Base-by-base conservation (phyloP, 495 filamentous ascomycete species). In the Pyrenopolyporus hunteri region DNA sequence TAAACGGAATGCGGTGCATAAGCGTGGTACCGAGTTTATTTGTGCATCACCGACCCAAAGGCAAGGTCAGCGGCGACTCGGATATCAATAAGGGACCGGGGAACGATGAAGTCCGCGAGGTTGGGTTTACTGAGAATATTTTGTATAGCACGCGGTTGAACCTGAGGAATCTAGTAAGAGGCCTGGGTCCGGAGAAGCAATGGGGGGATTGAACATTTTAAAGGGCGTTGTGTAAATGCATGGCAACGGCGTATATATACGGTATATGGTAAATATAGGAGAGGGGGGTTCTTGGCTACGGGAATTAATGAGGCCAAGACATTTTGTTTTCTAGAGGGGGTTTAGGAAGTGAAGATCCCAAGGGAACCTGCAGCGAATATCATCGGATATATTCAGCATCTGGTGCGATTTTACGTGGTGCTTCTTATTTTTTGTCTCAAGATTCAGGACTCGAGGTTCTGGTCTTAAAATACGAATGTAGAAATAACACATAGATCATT, bases 71-170 rank as follows among this genome's bases (percentile, higher is more conserved):
- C 28, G 71, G 69, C 37, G 74, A 72, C 22, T 76, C 75, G 45
- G 81, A 85, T 63, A 81, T 83, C 33, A 53, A 66, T 19, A 56
- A 44, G 1, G 47, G 13, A 16, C 72, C 73, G 4, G 66, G 68
- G 13, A 52, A 54, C n/a, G 62, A 57, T 5, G 57, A 67, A 52
- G 44, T 75, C 7, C 66, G 78, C 35, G 68, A 69, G 57, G 73
- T 70, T 23, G 76, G 71, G 8, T 72, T 66, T 50, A 77, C 79
- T 11, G 70, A 78, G 48, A 78, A 78, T 44, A 71, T 84, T 8
- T 61, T 79, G 47, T 80, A 78, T 49, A 83, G 81, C 63, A 77
- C 74, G 17, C 71, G 81, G 57, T 64, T 81, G 63, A 83, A 83
- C 29, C 7, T 63, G 37, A 36, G 19, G 32, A 63, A 63, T 39